Conservation (phyloP, 148 eudicot species). For the Diospyros lotus region DNA sequence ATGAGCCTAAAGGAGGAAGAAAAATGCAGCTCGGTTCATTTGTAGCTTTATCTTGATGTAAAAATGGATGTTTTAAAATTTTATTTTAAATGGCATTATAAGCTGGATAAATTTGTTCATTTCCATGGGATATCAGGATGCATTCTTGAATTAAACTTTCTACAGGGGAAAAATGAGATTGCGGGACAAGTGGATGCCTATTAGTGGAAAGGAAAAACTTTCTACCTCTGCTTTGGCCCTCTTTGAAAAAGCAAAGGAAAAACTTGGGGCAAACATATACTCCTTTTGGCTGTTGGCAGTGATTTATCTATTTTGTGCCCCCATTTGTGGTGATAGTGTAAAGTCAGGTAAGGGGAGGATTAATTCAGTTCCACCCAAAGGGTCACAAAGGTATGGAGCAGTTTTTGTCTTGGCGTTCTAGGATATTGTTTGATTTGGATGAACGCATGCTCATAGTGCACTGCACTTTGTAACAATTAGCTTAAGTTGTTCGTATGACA, state of each 20-base stretch:
- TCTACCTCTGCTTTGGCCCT: not conserved
- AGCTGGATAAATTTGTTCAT: not conserved
- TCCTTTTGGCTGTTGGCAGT: not conserved
- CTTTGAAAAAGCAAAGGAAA: not conserved
- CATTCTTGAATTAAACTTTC: not conserved
- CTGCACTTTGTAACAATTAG: too few relatives aligned
- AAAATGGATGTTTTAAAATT: not conserved
- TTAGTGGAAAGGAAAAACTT: not conserved
- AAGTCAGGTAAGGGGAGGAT: not conserved
- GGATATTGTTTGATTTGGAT: conserved; percentile 6
- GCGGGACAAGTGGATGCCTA: conserved; percentile 12
- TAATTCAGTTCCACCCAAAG: not conserved
- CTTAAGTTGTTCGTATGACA: too few relatives aligned
- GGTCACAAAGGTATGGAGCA: conserved; percentile 9
- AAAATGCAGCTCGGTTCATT: not conserved
- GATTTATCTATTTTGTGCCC: not conserved
- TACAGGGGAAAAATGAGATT: not conserved
- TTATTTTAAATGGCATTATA: not conserved
- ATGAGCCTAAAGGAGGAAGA: not conserved
- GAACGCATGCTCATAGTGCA: not conserved
- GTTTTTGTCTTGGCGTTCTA: not conserved
- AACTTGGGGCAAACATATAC: not conserved
- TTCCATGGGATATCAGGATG: not conserved
- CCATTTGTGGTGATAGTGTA: not conserved
- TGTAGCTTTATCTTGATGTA: too few relatives aligned